Conservation (phyloP, 169 alveolate species). For the Cryptosporidium bovis region DNA sequence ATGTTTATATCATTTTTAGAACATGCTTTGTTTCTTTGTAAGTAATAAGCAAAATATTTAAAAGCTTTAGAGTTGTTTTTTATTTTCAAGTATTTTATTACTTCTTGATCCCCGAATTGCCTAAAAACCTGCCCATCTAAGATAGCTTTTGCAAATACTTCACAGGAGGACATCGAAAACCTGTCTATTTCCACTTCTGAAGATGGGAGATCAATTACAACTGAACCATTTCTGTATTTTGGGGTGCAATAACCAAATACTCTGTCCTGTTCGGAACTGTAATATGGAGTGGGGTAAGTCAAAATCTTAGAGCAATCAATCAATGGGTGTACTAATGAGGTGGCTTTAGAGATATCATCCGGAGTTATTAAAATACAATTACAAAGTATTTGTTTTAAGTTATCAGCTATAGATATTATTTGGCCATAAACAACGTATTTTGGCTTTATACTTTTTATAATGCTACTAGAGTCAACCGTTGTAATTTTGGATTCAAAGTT, state of each 20-base stretch:
- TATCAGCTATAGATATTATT: slow-evolving; percentile 16
- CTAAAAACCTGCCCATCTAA: slow-evolving; percentile 47
- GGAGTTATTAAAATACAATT: slow-evolving; percentile 53
- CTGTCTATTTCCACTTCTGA: slow-evolving; percentile 39
- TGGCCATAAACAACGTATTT: slow-evolving; percentile 38
- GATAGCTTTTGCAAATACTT: slow-evolving; percentile 42
- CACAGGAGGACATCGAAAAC: background rate
- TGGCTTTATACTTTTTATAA: slow-evolving; percentile 20
- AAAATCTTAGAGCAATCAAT: slow-evolving; percentile 54
- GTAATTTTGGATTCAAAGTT: background rate
- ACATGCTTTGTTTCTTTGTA: background rate
- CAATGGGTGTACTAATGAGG: slow-evolving; percentile 41
- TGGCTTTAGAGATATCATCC: slow-evolving; percentile 49
- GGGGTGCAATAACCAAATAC: slow-evolving; percentile 36
- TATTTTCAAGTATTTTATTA: background rate
- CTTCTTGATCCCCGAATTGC: slow-evolving; percentile 13
- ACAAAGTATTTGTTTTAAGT: slow-evolving; percentile 8
- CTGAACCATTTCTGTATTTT: slow-evolving; percentile 16
- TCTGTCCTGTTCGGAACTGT: slow-evolving; percentile 16
- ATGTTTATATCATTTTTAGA: background rate
- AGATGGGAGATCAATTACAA: slow-evolving; percentile 53
- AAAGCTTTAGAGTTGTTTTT: slow-evolving; percentile 17
- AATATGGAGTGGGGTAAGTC: slow-evolving; percentile 44
- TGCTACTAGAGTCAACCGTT: slow-evolving; percentile 33
- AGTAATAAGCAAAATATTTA: slow-evolving; percentile 12